Evolutionary conservation across 2,329 filamentous ascomycete genomes (phyloP).

Genomic region (Fusarium sp.): DNA sequence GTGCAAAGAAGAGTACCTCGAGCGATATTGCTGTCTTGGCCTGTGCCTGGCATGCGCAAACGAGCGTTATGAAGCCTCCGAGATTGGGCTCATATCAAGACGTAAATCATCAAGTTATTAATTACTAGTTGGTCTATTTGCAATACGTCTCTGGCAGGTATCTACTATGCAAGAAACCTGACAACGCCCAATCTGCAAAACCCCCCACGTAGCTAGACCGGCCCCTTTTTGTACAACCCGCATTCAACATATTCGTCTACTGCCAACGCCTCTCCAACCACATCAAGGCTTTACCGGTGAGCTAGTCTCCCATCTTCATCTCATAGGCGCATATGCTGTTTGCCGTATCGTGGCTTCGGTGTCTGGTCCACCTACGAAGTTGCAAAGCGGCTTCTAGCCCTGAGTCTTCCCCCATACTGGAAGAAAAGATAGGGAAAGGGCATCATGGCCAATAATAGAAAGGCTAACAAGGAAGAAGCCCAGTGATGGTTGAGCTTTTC

Average conservation of each 20-base stretch:
- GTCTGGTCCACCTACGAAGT: constrained; percentile 36
- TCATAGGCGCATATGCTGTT: neutral
- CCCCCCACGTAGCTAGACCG: constrained; percentile 4
- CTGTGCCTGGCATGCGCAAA: neutral
- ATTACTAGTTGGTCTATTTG: constrained; percentile 3
- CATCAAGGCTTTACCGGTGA: constrained; percentile 1
- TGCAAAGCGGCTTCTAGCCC: constrained; percentile 64
- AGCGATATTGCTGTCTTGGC: neutral
- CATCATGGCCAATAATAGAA: constrained; percentile 68
- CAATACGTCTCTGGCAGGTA: neutral
- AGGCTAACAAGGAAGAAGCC: constrained; percentile 70
- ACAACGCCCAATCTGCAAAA: constrained; percentile 12
- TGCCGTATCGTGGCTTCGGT: constrained; percentile 4
- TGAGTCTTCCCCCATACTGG: constrained; percentile 65
- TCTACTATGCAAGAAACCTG: constrained; percentile 13
- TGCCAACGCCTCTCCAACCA: neutral
- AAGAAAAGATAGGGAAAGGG: constrained; percentile 73
- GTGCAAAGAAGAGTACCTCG: neutral
- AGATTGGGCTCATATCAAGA: neutral
- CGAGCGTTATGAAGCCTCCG: neutral
- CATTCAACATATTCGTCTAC: constrained; percentile 9
- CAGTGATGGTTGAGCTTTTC: constrained; percentile 73
- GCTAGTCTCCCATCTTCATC: constrained; percentile 4
- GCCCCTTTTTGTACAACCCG: constrained; percentile 17
- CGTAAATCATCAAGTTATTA: constrained; percentile 7